Evolutionary conservation across 768 basidiomycete species (phyloP).

Genomic region (Mycena vitilis): DNA sequence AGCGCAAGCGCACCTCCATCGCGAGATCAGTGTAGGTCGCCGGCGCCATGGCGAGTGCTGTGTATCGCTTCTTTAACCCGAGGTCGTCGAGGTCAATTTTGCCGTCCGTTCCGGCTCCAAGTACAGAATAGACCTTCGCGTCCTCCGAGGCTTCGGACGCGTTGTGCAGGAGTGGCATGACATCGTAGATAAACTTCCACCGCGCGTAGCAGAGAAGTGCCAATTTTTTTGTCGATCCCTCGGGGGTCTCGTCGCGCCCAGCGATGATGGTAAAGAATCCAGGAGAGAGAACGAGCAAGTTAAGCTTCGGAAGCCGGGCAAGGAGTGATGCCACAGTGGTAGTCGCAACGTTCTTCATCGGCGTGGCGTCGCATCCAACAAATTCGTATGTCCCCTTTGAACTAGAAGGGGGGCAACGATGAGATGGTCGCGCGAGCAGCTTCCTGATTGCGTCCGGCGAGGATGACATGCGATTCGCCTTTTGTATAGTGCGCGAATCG

Average conservation of each 20-base stretch:
- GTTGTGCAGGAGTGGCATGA: constrained; percentile 48
- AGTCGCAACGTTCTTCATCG: constrained; percentile 48
- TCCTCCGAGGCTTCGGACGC: constrained; percentile 50
- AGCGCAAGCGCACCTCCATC: constrained; percentile 43
- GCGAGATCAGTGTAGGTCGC: constrained; percentile 50
- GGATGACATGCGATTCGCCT: constrained; percentile 53
- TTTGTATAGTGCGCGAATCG: constrained; percentile 51
- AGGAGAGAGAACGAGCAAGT: constrained; percentile 51
- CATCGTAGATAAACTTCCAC: constrained; percentile 52
- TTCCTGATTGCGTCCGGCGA: constrained; percentile 50
- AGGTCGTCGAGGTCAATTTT: constrained; percentile 49
- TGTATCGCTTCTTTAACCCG: constrained; percentile 49
- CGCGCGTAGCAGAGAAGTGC: constrained; percentile 53
- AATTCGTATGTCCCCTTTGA: constrained; percentile 46
- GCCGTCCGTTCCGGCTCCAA: constrained; percentile 45
- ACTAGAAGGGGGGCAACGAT: constrained; percentile 40
- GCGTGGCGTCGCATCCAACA: constrained; percentile 49
- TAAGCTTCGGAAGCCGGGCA: constrained; percentile 44
- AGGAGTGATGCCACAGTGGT: constrained; percentile 44
- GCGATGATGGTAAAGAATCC: constrained; percentile 45
- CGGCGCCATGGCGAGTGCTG: constrained; percentile 31
- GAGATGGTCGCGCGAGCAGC: constrained; percentile 50
- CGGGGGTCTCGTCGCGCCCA: constrained; percentile 49
- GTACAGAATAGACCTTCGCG: constrained; percentile 50
- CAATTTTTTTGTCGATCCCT: constrained; percentile 54